phyloP scores from a whole-genome alignment of 2,329 filamentous ascomycete species.

The Alternaria incomplexa region DNA sequence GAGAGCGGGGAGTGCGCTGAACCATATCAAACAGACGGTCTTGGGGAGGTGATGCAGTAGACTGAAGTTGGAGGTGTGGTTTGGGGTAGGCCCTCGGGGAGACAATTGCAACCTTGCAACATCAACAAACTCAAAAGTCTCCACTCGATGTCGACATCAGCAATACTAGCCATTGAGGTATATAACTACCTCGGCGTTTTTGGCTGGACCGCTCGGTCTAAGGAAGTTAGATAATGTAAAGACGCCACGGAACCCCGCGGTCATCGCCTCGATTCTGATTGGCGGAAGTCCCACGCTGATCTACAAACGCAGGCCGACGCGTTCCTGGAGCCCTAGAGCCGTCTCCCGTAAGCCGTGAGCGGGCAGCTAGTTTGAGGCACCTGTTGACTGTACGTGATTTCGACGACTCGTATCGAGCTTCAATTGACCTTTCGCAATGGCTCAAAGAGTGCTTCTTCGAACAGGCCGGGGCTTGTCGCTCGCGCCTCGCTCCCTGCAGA shows the following conservation, averaged over 20 bases:
- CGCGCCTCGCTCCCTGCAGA: neutral
- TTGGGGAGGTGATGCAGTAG: neutral
- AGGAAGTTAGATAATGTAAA: neutral
- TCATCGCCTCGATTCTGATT: conserved; percentile 3
- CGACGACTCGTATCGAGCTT: neutral
- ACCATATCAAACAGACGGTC: conserved; percentile 28
- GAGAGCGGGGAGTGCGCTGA: conserved; percentile 46
- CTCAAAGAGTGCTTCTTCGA: conserved; percentile 10
- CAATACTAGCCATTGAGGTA: neutral
- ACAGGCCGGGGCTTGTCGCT: neutral
- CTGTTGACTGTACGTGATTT: neutral
- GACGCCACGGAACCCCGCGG: conserved; percentile 5
- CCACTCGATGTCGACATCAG: neutral
- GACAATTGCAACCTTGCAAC: neutral
- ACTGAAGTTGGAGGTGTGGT: neutral
- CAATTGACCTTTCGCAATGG: conserved; percentile 3
- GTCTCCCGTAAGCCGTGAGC: neutral
- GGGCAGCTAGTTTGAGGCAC: conserved; percentile 3
- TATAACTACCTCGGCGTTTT: neutral
- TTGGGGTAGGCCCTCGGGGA: neutral
- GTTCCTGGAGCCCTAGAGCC: neutral
- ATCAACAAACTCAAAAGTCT: neutral
- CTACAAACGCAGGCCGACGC: conserved; percentile 6
- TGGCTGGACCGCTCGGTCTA: neutral
- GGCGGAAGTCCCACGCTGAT: conserved; percentile 8